A percentile compares a stretch with the other conserved stretches of the same genome.
Evolutionary conservation across 179 eudicot genomes (phyloP).

Genomic region (Pouteria campechiana): DNA sequence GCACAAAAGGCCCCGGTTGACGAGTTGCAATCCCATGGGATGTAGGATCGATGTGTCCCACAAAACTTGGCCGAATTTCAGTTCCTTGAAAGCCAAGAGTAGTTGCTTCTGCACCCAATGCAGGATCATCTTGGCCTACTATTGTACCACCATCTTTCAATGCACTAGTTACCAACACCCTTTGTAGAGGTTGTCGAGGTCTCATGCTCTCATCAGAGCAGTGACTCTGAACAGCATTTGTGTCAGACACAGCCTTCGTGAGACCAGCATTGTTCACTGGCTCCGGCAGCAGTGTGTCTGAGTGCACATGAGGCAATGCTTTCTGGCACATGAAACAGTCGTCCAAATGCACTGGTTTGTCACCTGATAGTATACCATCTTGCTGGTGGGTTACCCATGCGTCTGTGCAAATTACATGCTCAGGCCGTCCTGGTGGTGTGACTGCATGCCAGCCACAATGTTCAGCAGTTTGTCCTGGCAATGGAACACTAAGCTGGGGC

Average conservation of each 20-base stretch:
- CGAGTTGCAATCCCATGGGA: slow-evolving; percentile 16
- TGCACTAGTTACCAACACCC: slow-evolving; percentile 15
- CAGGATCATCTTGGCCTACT: no score
- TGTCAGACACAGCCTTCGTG: slow-evolving; percentile 25
- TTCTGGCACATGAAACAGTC: slow-evolving; percentile 82
- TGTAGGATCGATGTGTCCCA: slow-evolving; percentile 6
- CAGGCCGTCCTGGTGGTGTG: slow-evolving; percentile 29
- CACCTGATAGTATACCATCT: slow-evolving; percentile 17
- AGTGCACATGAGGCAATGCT: slow-evolving; percentile 87
- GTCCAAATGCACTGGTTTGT: slow-evolving; percentile 16
- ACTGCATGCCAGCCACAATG: slow-evolving; percentile 63
- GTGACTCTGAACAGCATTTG: slow-evolving; percentile 39
- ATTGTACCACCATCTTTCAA: slow-evolving; percentile 13
- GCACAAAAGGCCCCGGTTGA: slow-evolving; percentile 7
- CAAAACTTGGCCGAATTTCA: slow-evolving; percentile 2
- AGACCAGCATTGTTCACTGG: slow-evolving; percentile 38
- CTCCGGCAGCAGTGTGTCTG: slow-evolving; percentile 62
- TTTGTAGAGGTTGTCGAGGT: slow-evolving; percentile 23
- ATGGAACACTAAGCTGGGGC: no score
- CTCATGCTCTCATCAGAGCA: slow-evolving; percentile 32
- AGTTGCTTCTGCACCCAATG: no score
- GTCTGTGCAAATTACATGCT: slow-evolving; percentile 39
- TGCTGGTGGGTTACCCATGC: slow-evolving; percentile 51
- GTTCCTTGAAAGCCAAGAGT: slow-evolving; percentile 8
- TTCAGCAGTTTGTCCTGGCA: slow-evolving; percentile 26